These are phyloP conservation scores for Panaeolus papilionaceus DNA, from an alignment of 768 basidiomycete species.

Conservation along the genomic window DNA sequence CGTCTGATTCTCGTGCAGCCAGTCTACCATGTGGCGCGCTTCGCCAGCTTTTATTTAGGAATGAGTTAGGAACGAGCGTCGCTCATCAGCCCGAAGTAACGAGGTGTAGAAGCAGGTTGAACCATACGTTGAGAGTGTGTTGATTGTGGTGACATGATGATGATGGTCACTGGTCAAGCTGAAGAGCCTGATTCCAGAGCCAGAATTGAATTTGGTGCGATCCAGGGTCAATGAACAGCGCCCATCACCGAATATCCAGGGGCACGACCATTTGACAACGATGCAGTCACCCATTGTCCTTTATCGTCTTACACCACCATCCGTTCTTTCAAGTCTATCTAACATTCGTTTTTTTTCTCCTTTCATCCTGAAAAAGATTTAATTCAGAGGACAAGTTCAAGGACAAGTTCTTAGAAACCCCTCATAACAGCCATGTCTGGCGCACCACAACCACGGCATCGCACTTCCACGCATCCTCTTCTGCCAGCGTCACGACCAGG, in stretches of 20 bases:
- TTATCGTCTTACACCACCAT: conserved; percentile 10
- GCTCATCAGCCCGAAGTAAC: too few species aligned
- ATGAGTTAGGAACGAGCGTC: too few species aligned
- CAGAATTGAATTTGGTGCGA: neutral
- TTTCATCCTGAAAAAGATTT: neutral
- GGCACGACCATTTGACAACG: neutral
- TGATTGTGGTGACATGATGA: neutral
- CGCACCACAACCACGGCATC: neutral
- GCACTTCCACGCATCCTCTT: conserved; percentile 25
- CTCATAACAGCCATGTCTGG: neutral
- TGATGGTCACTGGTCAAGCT: too few species aligned
- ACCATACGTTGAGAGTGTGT: neutral
- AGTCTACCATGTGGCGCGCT: too few species aligned
- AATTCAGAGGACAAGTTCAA: neutral
- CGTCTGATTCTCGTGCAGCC: too few species aligned
- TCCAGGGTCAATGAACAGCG: neutral
- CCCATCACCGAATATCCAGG: conserved; percentile 14
- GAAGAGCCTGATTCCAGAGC: too few species aligned
- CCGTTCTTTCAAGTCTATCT: neutral
- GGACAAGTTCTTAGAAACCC: neutral
- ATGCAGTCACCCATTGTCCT: neutral
- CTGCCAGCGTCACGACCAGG: conserved; percentile 35
- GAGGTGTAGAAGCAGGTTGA: too few species aligned
- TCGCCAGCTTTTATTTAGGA: too few species aligned
- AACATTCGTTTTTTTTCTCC: neutral